Evolutionary conservation across 106 monocot species (phyloP).

Genomic region (Narthecium ossifragum): DNA sequence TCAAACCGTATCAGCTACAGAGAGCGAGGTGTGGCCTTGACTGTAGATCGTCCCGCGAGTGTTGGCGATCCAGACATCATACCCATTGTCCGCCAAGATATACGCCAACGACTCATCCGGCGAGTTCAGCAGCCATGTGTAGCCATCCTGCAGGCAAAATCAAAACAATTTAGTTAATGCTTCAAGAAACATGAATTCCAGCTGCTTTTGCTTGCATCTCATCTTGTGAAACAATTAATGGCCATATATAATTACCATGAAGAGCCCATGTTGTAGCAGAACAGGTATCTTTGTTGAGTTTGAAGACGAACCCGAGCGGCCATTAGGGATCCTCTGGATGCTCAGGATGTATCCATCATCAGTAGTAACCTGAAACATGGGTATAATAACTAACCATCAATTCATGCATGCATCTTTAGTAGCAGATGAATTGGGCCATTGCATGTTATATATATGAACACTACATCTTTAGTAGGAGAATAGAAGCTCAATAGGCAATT

Average conservation of each 20-base stretch:
- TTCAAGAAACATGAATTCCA: too few species aligned
- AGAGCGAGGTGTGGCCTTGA: constrained; percentile 13
- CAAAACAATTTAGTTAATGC: too few species aligned
- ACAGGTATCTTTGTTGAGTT: neutral
- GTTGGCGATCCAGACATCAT: constrained; percentile 39
- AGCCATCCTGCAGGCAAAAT: constrained; percentile 27
- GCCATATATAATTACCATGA: constrained; percentile 4
- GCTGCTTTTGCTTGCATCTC: too few species aligned
- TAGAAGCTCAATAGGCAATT: neutral
- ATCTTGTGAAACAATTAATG: too few species aligned
- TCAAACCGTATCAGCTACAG: constrained; percentile 12
- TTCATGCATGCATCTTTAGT: neutral
- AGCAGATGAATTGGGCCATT: neutral
- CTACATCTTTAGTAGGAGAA: neutral
- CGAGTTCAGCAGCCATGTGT: constrained; percentile 24
- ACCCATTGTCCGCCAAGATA: constrained; percentile 30
- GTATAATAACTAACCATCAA: neutral
- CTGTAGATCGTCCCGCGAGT: constrained; percentile 21
- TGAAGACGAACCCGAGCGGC: neutral
- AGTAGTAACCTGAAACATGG: constrained; percentile 41
- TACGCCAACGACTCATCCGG: constrained; percentile 25
- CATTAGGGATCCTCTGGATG: constrained; percentile 12
- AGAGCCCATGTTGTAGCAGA: constrained; percentile 4
- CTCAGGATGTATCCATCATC: constrained; percentile 51
- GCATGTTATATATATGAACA: too few species aligned